Evolutionary conservation across 2,329 filamentous ascomycete genomes (phyloP), one percentile per base, ranked within the genome.

Genomic region (Pseudogymnoascus sp.): DNA sequence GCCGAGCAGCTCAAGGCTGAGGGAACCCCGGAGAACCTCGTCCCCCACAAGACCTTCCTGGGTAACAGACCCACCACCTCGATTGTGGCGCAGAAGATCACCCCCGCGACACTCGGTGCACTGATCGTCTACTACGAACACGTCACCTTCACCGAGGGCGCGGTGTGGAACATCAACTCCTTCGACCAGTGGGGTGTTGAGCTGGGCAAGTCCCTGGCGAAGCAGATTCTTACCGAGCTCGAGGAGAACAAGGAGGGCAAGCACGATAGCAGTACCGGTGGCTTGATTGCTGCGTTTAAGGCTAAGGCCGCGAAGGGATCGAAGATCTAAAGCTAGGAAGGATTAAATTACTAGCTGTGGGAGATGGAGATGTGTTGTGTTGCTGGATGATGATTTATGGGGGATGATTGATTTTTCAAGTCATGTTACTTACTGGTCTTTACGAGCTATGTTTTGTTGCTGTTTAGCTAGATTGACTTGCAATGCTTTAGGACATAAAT

Each of bases 141-240:
- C 78, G 79, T 97, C 64, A 97, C 94, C 61, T 99, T 99, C 76
- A 95, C 90, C 37, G 94, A 99, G 79, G 94, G 94, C 70, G 93
- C 92, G 59, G 82, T 99, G 74, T 99, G 94, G 94, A 96, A 97
- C 79, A 96, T 99, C 81, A 99, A 99, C 85, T 91, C 88, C 72
- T 99, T 97, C 73, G 94, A 99, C 79, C 94, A 99, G 81, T 99
- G 94, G 94, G 94, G 94, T 78, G 94, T 99, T 47, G 94, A 99
- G 82, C 81, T 99, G 64, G 94, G 94, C 75, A 99, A 99, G 87
- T 86, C 88, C 39, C 80, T 99, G 67, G 94, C 94, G 64, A 97
- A 93, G 86, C 92, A 91, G 79, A 91, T 92, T 66, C 87, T 90
- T 69, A 76, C 77, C 71, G 94, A 99, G 81, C 82, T 99, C 62